A percentile compares a stretch with the other conserved stretches of the same genome.
Conservation (phyloP, 2,329 filamentous ascomycete genomes). For the Monilinia polystroma region DNA sequence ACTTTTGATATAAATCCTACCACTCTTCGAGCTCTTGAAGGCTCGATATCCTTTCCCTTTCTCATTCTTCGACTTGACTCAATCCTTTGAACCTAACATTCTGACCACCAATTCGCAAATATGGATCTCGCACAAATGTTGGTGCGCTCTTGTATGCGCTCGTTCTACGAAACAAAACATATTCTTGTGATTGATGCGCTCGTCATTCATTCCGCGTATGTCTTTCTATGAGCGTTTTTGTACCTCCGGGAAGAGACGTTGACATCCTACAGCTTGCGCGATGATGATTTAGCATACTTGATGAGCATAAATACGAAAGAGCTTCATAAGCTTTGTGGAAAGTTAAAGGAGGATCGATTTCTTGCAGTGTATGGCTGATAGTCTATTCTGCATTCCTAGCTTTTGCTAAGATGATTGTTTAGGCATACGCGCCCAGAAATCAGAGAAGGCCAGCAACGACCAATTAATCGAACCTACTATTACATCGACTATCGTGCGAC, state of each 20-base stretch:
- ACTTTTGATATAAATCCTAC: not conserved
- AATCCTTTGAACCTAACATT: not conserved
- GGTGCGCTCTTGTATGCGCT: conserved; percentile 79
- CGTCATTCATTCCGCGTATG: conserved; percentile 68
- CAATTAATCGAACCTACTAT: conserved; percentile 88
- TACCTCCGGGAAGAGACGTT: conserved; percentile 30
- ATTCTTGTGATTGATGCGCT: conserved; percentile 80
- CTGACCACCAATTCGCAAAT: conserved; percentile 29
- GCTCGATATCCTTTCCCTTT: not conserved
- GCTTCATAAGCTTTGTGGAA: conserved; percentile 83
- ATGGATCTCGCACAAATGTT: conserved; percentile 74
- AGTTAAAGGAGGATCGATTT: conserved; percentile 81
- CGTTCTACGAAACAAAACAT: conserved; percentile 83
- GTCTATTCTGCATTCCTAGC: conserved; percentile 12
- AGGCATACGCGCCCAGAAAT: conserved; percentile 74
- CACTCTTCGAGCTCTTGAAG: not conserved
- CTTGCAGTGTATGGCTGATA: conserved; percentile 64
- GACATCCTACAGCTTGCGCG: conserved; percentile 60
- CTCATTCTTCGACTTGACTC: not conserved
- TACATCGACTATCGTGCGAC: conserved; percentile 94
- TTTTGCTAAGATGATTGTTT: conserved; percentile 26
- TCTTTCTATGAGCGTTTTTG: conserved; percentile 29
- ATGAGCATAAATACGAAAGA: conserved; percentile 90
- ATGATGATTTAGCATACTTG: conserved; percentile 83
- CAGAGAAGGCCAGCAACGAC: conserved; percentile 76